A percentile compares a stretch with the other conserved stretches of the same genome.
Conservation (phyloP, 306 rosid species). For the Rosa persica region DNA sequence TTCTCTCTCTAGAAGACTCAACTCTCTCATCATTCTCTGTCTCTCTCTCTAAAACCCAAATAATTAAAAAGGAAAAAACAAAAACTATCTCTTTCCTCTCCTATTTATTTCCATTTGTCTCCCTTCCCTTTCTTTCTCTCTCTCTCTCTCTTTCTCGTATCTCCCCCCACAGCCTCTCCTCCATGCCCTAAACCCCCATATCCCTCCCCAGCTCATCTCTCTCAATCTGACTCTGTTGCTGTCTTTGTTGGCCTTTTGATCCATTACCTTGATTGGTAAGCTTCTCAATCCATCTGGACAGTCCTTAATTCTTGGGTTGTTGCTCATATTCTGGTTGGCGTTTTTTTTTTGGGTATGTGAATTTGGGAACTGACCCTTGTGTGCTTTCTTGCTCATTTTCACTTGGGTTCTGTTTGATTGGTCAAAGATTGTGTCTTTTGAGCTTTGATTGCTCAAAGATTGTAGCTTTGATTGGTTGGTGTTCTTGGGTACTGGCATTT, state of each 20-base stretch:
- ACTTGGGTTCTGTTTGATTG: conserved; percentile 29
- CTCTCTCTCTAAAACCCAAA: conserved; percentile 54
- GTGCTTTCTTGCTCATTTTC: conserved; percentile 27
- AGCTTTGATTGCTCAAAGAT: conserved; percentile 26
- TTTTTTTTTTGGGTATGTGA: conserved; percentile 29
- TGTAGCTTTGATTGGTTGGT: conserved; percentile 29
- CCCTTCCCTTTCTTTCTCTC: conserved; percentile 59
- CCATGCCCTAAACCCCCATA: conserved; percentile 69
- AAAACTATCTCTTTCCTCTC: conserved; percentile 43
- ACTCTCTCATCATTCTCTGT: conserved; percentile 23
- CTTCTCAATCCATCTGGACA: conserved; percentile 41
- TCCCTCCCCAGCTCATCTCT: conserved; percentile 24
- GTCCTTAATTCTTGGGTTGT: conserved; percentile 18
- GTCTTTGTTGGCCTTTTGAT: conserved; percentile 46
- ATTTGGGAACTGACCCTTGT: conserved; percentile 33
- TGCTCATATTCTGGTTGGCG: conserved; percentile 29
- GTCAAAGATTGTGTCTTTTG: conserved; percentile 16
- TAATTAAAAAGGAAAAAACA: conserved; percentile 32
- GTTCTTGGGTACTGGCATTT: conserved; percentile 33
- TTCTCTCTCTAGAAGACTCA: conserved; percentile 28
- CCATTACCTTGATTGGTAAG: conserved; percentile 50
- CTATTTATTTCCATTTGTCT: conserved; percentile 49
- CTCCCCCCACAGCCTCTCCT: conserved; percentile 41
- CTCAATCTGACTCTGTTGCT: conserved; percentile 30
- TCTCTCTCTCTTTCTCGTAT: conserved; percentile 53